Base-by-base conservation (phyloP, 2,329 filamentous ascomycete species). In the Cladobotryum protrusum region DNA sequence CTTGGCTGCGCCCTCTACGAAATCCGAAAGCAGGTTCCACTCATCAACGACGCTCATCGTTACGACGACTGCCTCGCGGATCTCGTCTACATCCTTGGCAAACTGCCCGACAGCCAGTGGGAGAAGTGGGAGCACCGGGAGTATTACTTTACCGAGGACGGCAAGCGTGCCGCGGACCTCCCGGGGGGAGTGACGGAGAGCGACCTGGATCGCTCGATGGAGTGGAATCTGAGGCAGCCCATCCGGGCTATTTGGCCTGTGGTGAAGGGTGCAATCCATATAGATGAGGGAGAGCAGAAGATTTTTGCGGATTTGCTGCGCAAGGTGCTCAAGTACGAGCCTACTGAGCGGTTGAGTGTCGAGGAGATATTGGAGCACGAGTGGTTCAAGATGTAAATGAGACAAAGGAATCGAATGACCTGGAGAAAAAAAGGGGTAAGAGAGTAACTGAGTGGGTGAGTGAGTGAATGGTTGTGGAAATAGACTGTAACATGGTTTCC, bases 1-100 rank as follows among this genome's bases (percentile, higher is more conserved):
- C 60, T 68, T 3, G 66, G 59, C 0, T 68, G 65, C 19, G 67
- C 63, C 0, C 33, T 69, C 0, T 64, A 65, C 33, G 63, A 68
- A 49, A 67, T 67, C 1, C 59, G 65, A 1, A 54, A 59, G 0
- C 63, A 65, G 1, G 47, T 60, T 4, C 53, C 53, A 0, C 54
- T 70, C 0, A 67, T 67, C 17, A 55, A 60, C 17, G 57, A 54
- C 59, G 59, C 55, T 18, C 56, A 60, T 24, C 59, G 62, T 4
- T 44, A 43, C 1, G 64, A 68, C n/a, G 63, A 67, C 1, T 39
- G 63, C 6, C 24, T 68, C 1, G 49, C 54, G 2, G 55, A 59
- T 5, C 61, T 68, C 20, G 59, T 61, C 1, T 43, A 56, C 5
- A 55, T 65, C 9, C 59, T 68, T 7, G 63, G 66, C 0, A 63